Conservation (phyloP, 371 early-diverging fungal genomes). For the Basidiobolus meristosporus region DNA sequence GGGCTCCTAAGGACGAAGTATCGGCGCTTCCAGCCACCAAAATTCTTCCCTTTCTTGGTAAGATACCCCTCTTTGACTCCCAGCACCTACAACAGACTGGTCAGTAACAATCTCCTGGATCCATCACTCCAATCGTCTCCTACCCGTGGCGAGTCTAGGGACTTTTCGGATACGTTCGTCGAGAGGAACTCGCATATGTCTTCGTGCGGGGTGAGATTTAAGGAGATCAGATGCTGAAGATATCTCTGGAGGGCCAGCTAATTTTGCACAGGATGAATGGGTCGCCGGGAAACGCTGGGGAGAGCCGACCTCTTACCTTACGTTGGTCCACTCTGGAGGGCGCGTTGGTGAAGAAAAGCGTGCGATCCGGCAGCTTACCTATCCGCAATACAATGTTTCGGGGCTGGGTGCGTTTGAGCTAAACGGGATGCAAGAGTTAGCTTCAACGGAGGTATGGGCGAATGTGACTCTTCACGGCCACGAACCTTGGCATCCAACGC, state of each 20-base stretch:
- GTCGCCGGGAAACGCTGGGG: too few species aligned
- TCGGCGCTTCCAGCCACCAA: constrained; percentile 44
- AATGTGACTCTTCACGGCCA: too few species aligned
- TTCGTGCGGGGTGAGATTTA: neutral
- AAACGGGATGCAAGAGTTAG: too few species aligned
- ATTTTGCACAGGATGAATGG: too few species aligned
- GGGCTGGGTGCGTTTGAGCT: neutral
- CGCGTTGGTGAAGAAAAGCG: constrained; percentile 39
- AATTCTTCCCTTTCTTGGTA: constrained; percentile 21
- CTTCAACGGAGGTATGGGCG: too few species aligned
- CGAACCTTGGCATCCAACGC: constrained; percentile 51
- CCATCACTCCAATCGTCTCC: too few species aligned
- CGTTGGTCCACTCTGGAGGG: constrained; percentile 50
- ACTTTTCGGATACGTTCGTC: too few species aligned
- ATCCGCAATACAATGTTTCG: neutral
- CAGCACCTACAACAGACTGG: too few species aligned
- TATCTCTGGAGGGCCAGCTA: neutral
- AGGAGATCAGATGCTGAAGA: neutral
- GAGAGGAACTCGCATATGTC: neutral
- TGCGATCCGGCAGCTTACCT: constrained; percentile 58
- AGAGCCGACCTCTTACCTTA: too few species aligned
- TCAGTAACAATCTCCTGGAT: too few species aligned
- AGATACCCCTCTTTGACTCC: constrained; percentile 56
- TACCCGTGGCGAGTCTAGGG: too few species aligned
- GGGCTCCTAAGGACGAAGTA: constrained; percentile 42